Conservation (phyloP, 106 monocot genomes). For the Allium sativum region DNA sequence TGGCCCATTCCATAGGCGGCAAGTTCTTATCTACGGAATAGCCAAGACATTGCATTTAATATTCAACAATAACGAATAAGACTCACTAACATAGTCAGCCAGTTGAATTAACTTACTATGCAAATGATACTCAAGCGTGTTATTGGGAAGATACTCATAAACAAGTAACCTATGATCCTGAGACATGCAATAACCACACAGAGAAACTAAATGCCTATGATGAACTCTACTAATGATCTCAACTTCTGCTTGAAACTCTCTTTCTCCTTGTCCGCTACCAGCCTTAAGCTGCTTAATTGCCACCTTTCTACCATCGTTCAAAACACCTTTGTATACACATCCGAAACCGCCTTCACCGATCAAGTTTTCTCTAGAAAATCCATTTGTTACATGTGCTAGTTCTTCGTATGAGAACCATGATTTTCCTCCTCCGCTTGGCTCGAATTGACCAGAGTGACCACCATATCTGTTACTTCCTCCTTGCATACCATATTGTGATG, state of each 20-base stretch:
- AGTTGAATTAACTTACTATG: slow-evolving; percentile 36
- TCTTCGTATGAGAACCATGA: slow-evolving; percentile 66
- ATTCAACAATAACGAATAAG: not conserved
- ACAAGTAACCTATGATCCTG: slow-evolving; percentile 63
- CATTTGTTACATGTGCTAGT: slow-evolving; percentile 42
- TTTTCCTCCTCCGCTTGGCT: slow-evolving; percentile 18
- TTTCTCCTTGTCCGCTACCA: slow-evolving; percentile 79
- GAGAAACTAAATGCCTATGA: slow-evolving; percentile 70
- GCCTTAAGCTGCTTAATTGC: slow-evolving; percentile 84
- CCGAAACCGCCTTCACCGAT: slow-evolving; percentile 89
- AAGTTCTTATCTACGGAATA: slow-evolving; percentile 23
- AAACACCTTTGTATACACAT: slow-evolving; percentile 68
- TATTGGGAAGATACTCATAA: slow-evolving; percentile 75
- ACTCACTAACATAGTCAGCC: not conserved
- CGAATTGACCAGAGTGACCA: slow-evolving; percentile 10
- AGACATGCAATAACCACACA: slow-evolving; percentile 70
- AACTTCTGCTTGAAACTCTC: slow-evolving; percentile 90
- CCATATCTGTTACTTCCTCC: slow-evolving; percentile 23
- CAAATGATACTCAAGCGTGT: slow-evolving; percentile 81
- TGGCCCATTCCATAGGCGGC: slow-evolving; percentile 63
- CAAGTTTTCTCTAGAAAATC: slow-evolving; percentile 52
- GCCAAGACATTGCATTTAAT: slow-evolving; percentile 5
- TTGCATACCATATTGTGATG: slow-evolving; percentile 11
- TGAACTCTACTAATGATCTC: slow-evolving; percentile 87
- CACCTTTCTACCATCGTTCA: slow-evolving; percentile 53